Evolutionary conservation across 495 filamentous ascomycete genomes (phyloP).

Genomic region (Symbiotaphrina buchneri): DNA sequence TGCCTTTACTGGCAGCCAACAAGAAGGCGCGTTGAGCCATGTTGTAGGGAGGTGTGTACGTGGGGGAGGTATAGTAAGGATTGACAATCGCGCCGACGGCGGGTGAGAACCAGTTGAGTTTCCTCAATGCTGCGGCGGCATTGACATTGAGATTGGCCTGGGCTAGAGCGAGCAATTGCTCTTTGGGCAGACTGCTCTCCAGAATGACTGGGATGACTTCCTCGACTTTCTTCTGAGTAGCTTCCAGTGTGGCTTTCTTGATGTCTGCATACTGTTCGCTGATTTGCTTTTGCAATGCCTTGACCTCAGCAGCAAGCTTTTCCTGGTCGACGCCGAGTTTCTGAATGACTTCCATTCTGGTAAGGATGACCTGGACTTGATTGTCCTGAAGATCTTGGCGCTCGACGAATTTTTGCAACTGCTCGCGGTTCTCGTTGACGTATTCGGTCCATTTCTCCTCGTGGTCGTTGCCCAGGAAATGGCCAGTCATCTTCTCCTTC

Average conservation of each 20-base stretch:
- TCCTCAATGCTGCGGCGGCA: not conserved
- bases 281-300: not conserved
- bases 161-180: constrained; percentile 1
- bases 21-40: not conserved
- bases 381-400: not conserved
- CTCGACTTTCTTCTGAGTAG: no score
- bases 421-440: no score
- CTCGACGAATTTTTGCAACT: not conserved
- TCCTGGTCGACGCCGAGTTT: no score
- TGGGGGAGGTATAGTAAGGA: not conserved
- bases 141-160: constrained; percentile 1
- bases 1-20: not conserved
- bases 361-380: no score
- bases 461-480: no score
- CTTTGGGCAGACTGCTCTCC: not conserved
- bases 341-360: no score
- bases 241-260: no score
- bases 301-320: no score
- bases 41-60: not conserved
- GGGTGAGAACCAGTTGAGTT: constrained; percentile 4
- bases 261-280: no score
- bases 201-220: no score
- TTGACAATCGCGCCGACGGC: constrained; percentile 1
- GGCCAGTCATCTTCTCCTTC: constrained; percentile 2
- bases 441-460: no score